Evolutionary conservation across 2,329 filamentous ascomycete genomes (phyloP).

Genomic region (Metarhizium guizhouense): DNA sequence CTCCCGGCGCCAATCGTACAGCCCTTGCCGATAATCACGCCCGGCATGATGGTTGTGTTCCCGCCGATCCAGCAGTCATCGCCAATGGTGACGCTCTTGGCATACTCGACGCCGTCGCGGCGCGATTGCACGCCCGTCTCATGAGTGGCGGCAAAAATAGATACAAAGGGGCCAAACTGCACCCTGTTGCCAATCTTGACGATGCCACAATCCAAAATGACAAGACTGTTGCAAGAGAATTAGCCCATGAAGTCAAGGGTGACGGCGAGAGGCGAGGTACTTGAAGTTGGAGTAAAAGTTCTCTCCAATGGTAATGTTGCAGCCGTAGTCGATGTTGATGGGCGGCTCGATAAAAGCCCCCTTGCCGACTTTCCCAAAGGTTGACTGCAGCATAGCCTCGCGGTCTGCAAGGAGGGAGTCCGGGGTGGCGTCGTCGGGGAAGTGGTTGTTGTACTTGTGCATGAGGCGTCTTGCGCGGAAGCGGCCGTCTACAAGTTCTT

Average conservation of each 20-base stretch:
- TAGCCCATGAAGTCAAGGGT: neutral
- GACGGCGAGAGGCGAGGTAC: slow-evolving; percentile 8
- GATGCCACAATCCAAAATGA: slow-evolving; percentile 64
- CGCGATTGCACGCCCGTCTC: slow-evolving; percentile 51
- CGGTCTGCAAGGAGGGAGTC: slow-evolving; percentile 30
- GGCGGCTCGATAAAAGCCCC: slow-evolving; percentile 52
- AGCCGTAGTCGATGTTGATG: slow-evolving; percentile 55
- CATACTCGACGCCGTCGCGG: slow-evolving; percentile 38
- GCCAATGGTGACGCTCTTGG: slow-evolving; percentile 35
- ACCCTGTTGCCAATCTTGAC: slow-evolving; percentile 63
- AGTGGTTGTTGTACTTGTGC: slow-evolving; percentile 50
- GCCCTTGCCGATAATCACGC: slow-evolving; percentile 43
- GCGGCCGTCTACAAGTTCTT: slow-evolving; percentile 39
- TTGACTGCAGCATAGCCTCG: slow-evolving; percentile 35
- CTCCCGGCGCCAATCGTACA: slow-evolving; percentile 41
- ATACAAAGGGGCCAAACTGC: slow-evolving; percentile 63
- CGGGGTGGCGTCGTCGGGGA: slow-evolving; percentile 37
- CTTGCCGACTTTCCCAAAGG: slow-evolving; percentile 41
- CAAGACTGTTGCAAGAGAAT: slow-evolving; percentile 26
- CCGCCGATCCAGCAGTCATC: slow-evolving; percentile 49
- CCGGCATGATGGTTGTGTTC: slow-evolving; percentile 39
- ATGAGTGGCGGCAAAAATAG: slow-evolving; percentile 62
- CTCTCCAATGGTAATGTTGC: slow-evolving; percentile 53
- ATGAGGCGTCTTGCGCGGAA: slow-evolving; percentile 45
- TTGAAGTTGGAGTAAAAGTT: slow-evolving; percentile 52